Percentiles rank a stretch among this genome's conserved stretches.
phyloP scores from a whole-genome alignment of 768 basidiomycete species.

The Panellus pusillus region DNA sequence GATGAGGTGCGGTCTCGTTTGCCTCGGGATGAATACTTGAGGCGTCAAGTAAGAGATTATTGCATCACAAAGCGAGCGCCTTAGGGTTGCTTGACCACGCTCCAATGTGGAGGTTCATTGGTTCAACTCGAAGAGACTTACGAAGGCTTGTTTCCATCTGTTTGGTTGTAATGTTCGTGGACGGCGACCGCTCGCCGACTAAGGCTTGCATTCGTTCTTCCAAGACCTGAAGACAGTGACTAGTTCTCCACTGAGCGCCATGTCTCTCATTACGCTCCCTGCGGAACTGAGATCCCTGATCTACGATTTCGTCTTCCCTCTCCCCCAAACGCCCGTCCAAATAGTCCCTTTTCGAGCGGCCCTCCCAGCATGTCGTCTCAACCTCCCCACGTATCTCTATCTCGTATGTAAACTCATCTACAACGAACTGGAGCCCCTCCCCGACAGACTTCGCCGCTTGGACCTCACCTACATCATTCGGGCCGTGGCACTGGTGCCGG shows the following conservation, averaged over 20 bases:
- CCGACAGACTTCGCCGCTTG: constrained; percentile 8
- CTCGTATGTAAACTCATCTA: constrained; percentile 6
- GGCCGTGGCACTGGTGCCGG: neutral
- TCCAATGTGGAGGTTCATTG: too few relatives aligned
- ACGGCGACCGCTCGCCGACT: too few relatives aligned
- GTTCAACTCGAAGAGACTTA: too few relatives aligned
- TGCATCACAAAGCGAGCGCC: too few relatives aligned
- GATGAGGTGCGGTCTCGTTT: too few relatives aligned
- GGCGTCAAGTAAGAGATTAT: too few relatives aligned
- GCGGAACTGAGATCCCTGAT: neutral
- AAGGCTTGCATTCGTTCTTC: too few relatives aligned
- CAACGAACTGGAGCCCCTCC: constrained; percentile 8
- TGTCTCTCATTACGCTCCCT: neutral
- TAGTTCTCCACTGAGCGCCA: neutral
- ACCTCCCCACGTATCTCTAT: constrained; percentile 9
- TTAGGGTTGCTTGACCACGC: too few relatives aligned
- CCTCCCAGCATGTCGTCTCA: constrained; percentile 4
- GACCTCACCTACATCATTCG: constrained; percentile 15
- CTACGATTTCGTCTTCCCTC: constrained; percentile 2
- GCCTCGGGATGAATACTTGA: too few relatives aligned
- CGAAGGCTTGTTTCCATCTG: too few relatives aligned
- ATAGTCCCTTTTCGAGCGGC: constrained; percentile 9
- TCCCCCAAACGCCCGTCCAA: neutral
- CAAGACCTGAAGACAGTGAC: too few relatives aligned
- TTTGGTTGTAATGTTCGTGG: too few relatives aligned